Percentiles rank a stretch among this genome's conserved stretches.
Evolutionary conservation across 2,329 filamentous ascomycete genomes (phyloP).

Genomic region (Diaporthe caulivora): DNA sequence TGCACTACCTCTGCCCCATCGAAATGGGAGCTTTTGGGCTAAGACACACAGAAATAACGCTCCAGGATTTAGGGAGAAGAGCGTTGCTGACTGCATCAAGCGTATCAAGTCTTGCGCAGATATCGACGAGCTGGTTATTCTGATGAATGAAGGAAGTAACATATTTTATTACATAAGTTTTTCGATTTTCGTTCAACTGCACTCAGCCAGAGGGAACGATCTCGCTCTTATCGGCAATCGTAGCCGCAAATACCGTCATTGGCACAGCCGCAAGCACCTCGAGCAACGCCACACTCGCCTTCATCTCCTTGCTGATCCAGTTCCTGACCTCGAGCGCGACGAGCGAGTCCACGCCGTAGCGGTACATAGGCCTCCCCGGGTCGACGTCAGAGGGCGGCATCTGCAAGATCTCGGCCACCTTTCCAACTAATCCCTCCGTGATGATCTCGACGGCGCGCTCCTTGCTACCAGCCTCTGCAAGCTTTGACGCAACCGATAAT

Average conservation of each 20-base stretch:
- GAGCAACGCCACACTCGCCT: conserved; percentile 31
- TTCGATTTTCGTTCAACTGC: no score
- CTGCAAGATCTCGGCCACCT: conserved; percentile 36
- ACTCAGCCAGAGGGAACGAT: no score
- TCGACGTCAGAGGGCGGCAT: conserved; percentile 35
- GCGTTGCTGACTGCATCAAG: no score
- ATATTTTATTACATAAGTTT: no score
- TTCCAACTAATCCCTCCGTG: conserved; percentile 31
- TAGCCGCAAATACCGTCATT: conserved; percentile 32
- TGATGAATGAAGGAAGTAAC: no score
- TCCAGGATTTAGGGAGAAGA: no score
- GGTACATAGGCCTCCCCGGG: conserved; percentile 30
- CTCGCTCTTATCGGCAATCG: conserved; percentile 35
- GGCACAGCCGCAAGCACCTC: conserved; percentile 35
- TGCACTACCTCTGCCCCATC: no score
- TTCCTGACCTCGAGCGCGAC: conserved; percentile 37
- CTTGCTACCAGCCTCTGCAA: conserved; percentile 18
- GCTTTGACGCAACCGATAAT: conserved; percentile 24
- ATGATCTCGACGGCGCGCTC: conserved; percentile 32
- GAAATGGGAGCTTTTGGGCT: no score
- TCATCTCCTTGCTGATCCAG: conserved; percentile 36
- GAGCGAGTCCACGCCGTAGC: conserved; percentile 36
- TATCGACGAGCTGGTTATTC: no score
- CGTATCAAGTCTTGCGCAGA: no score
- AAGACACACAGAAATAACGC: no score